Percentiles rank a stretch among this genome's conserved stretches.
phyloP scores from a whole-genome alignment of 108 stramenopile species.

The Poteriospumella lacustris region DNA sequence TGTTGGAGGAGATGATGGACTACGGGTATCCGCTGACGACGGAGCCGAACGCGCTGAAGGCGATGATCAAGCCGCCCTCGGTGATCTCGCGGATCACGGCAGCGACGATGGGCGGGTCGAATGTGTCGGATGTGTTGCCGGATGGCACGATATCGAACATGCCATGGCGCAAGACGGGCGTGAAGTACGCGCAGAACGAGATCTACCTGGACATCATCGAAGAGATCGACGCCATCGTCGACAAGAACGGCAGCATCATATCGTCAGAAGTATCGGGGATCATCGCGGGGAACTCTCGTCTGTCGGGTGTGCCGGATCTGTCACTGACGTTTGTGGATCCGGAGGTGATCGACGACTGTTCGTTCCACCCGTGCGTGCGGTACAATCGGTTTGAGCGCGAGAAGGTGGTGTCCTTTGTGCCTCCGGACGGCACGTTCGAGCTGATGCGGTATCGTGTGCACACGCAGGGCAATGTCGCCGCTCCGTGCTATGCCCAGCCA shows the following conservation, averaged over 20 bases:
- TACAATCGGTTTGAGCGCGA: constrained; percentile 84
- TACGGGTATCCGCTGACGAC: constrained; percentile 95
- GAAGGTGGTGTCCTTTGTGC: constrained; percentile 87
- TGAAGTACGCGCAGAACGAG: constrained; percentile 85
- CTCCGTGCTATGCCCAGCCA: constrained; percentile 73
- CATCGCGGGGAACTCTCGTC: constrained; percentile 76
- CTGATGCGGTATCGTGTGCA: constrained; percentile 86
- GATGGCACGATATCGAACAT: constrained; percentile 86
- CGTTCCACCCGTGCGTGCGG: constrained; percentile 96
- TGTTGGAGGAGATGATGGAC: constrained; percentile 97
- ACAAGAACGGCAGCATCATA: constrained; percentile 70
- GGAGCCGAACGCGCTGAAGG: constrained; percentile 92
- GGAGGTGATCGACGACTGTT: constrained; percentile 83
- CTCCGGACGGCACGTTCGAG: constrained; percentile 94
- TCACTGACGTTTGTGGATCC: constrained; percentile 75
- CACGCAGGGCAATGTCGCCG: constrained; percentile 48
- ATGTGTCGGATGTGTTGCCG: constrained; percentile 67
- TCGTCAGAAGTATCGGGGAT: constrained; percentile 80
- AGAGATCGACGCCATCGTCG: constrained; percentile 88
- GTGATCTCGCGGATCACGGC: constrained; percentile 59
- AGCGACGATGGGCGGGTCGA: background rate
- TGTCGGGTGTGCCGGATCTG: constrained; percentile 92
- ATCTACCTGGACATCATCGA: constrained; percentile 95
- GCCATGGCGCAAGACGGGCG: constrained; percentile 93
- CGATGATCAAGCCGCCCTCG: constrained; percentile 85